Base-by-base conservation (phyloP, 805 yeast genomes). In the Wickerhamiella dianesei region DNA sequence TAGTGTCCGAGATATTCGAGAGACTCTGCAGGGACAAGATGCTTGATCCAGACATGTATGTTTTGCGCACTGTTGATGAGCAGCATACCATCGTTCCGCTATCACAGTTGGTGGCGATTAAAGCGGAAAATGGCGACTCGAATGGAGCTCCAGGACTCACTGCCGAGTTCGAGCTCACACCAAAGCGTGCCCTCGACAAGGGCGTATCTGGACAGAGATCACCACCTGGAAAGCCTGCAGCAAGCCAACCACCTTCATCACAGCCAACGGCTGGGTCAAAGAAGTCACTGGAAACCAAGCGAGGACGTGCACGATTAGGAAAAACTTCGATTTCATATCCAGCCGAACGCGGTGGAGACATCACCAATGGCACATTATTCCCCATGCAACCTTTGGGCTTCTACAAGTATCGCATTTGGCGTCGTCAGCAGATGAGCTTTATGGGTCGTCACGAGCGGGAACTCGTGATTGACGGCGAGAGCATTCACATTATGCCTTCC, bases 391-490 rank as follows among this genome's bases (percentile, higher is more conserved):
- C 55, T 12, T 49, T 56, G 2, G 77, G 85, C 3, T 86, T 86
- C 59, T 80, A 80, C 59, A 82, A 82, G 56, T 89, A 87, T 75
- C 79, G 76, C 16, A 94, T 89, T 0, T 84, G 86, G 83, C 72
- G 96, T 57, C 76, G 92, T 50, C 89, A 88, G 56, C 88, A 87
- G 19, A 75, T 81, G 77, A 79, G 94, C 0, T 79, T 89, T 53
- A 76, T 82, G 49, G 78, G 77, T 48, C 73, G 87, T 46, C 84
- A 84, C 50, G 94, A 87, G 56, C 76, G 92, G 56, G 76, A 87
- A 0, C 68, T 89, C 29, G 87, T 92, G 1, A 76, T 89, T 36
- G 97, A 89, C 63, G 97, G 96, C n/a, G 95, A 86, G 56, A 87
- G 86, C 57, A 76, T 89, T 13, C 89, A 88, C 57, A 75, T 89